Conservation (phyloP, 2,329 filamentous ascomycete species). For the Erysiphe pulchra region DNA sequence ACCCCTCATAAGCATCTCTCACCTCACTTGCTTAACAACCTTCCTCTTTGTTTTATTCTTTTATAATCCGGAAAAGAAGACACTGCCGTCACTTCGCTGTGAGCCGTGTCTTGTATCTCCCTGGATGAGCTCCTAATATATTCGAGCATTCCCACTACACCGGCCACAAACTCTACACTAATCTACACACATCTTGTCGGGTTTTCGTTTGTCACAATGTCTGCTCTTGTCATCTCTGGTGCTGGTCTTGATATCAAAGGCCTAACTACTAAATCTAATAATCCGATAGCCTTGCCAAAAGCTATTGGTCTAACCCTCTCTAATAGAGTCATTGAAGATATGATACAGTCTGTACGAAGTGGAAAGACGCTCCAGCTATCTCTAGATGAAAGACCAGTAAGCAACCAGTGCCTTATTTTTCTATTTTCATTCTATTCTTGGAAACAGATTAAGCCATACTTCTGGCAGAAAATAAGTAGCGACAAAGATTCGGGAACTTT, state of each 20-base stretch:
- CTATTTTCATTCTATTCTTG: neutral
- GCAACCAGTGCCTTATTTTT: constrained; percentile 12
- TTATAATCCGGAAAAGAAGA: too few species aligned
- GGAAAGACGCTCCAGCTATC: constrained; percentile 30
- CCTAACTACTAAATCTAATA: constrained; percentile 18
- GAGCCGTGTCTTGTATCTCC: too few species aligned
- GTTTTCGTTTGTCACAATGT: constrained; percentile 16
- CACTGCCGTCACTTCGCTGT: too few species aligned
- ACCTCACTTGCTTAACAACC: too few species aligned
- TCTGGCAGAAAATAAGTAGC: neutral
- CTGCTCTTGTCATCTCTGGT: constrained; percentile 29
- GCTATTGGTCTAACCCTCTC: constrained; percentile 26
- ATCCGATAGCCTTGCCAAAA: constrained; percentile 26
- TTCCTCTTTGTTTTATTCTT: too few species aligned
- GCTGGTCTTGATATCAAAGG: constrained; percentile 28
- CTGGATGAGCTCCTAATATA: too few species aligned
- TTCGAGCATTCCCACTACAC: too few species aligned
- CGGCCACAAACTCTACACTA: too few species aligned
- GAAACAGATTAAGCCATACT: too few species aligned
- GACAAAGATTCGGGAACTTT: neutral
- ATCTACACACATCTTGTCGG: too few species aligned
- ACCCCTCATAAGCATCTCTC: too few species aligned
- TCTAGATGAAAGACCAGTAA: constrained; percentile 32
- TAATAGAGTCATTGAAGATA: constrained; percentile 31
- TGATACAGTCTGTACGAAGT: constrained; percentile 32